Base-by-base conservation (phyloP, 306 rosid species). In the Cicer judaicum region DNA sequence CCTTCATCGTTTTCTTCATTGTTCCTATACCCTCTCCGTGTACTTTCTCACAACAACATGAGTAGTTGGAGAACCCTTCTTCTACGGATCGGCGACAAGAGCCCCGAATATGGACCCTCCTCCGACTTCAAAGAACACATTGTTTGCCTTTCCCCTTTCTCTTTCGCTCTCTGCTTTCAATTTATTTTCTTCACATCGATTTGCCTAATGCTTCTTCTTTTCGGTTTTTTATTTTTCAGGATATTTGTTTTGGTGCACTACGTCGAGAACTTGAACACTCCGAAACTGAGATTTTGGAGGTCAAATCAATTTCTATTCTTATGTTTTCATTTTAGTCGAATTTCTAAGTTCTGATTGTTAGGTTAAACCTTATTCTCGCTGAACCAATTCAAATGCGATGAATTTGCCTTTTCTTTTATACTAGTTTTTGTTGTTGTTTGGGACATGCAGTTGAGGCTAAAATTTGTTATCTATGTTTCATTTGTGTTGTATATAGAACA, bases 121-220 rank as follows among this genome's bases (percentile, higher is more conserved):
- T 72, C 92, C 78, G 99, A 94, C 71, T 81, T 84, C 91, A 94
- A 94, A 78, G 99, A 94, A 59, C 97, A 94, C 89, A 90, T 94
- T 83, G 99, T 92, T 10, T 72, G 94, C 61, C 36, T 57, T 15
- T 40, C 73, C 68, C 16, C 36, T 7, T n/a, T 16, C 6, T 7
- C 15, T 3, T 44, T 24, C 56, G 3, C 42, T 0, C 0, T 16
- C 5, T 66, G 38, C 18, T 53, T 2, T 16, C 6, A 75, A 40
- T 53, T 44, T 64, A 24, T 55, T 14, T 54, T 64, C 14, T 71
- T 57, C 64, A 0, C 1, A 6, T 68, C 10, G 8, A 36, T 15
- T 2, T 11, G 7, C 42, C 64, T 77, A 49, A 84, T 8, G 5
- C 34, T 13, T 49, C 11, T 80, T 67, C 36, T 41, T 21, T 18